A percentile compares a stretch with the other conserved stretches of the same genome.
These are phyloP conservation scores for Reutealis trisperma DNA, from an alignment of 345 rosid genomes.

Conservation along the genomic window DNA sequence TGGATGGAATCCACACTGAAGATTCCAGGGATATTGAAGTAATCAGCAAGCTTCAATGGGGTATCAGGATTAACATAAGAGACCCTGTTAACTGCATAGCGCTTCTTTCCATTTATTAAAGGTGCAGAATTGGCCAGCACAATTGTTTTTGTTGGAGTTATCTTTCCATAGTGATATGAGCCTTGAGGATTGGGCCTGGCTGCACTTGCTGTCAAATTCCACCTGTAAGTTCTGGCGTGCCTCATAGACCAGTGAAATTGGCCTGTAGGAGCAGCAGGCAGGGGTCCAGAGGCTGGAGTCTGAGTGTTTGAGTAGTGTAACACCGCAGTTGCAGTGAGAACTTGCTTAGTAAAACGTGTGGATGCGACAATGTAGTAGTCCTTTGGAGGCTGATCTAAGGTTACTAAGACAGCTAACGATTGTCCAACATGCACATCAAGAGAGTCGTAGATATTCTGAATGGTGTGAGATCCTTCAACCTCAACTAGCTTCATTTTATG, in stretches of 20 bases:
- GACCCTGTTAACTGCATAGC: constrained; percentile 77
- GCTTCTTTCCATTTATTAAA: constrained; percentile 70
- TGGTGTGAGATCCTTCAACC: constrained; percentile 85
- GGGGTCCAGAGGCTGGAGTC: constrained; percentile 62
- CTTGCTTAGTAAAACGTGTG: constrained; percentile 48
- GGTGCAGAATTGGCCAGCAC: constrained; percentile 72
- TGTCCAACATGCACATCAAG: constrained; percentile 91
- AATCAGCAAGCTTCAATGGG: constrained; percentile 84
- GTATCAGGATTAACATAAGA: constrained; percentile 79
- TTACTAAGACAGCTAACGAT: constrained; percentile 71
- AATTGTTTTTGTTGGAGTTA: constrained; percentile 51
- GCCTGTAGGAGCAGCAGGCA: constrained; percentile 53
- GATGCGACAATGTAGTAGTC: constrained; percentile 85
- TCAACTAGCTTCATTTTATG: constrained; percentile 78
- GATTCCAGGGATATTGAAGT: constrained; percentile 67
- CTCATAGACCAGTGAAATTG: constrained; percentile 69
- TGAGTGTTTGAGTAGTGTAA: constrained; percentile 69
- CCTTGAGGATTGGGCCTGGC: constrained; percentile 99
- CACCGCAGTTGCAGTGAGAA: constrained; percentile 53
- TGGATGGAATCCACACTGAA: constrained; percentile 56
- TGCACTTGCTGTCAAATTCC: constrained; percentile 92
- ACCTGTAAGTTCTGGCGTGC: constrained; percentile 84
- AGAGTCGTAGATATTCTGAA: constrained; percentile 74
- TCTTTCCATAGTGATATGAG: constrained; percentile 80
- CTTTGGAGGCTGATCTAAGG: constrained; percentile 69